Evolutionary conservation across 352 stramenopile genomes (phyloP).

Genomic region (Phytophthora pseudosyringae): DNA sequence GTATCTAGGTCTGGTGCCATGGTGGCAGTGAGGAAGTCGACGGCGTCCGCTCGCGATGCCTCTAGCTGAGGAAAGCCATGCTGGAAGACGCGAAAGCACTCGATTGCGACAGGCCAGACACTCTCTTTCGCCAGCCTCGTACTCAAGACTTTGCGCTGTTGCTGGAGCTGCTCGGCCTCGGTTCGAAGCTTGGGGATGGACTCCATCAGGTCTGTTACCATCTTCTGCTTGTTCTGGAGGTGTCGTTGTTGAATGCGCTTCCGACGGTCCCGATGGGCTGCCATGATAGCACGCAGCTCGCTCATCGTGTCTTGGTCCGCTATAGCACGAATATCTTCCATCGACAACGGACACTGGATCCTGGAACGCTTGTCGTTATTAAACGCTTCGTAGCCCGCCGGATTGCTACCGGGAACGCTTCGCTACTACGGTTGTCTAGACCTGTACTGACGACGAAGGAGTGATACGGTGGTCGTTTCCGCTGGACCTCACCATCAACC

Average conservation of each 20-base stretch:
- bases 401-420: background rate
- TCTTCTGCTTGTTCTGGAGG: conserved; percentile 1
- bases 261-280: background rate
- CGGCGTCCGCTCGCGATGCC: background rate
- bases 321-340: background rate
- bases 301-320: background rate
- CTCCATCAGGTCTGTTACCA: background rate
- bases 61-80: background rate
- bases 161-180: background rate
- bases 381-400: no score
- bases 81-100: conserved; percentile 9
- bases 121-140: background rate
- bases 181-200: conserved; percentile 1
- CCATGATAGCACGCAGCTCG: background rate
- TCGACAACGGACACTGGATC: background rate
- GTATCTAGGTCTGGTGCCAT: conserved; percentile 3
- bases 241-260: background rate
- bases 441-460: background rate
- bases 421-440: background rate
- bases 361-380: no score
- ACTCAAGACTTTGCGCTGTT: background rate
- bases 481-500: background rate
- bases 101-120: background rate
- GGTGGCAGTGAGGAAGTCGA: background rate
- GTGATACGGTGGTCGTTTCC: background rate